These are phyloP conservation scores for Tripidium arundinaceum DNA, from an alignment of 202 grass and related monocot genomes.

Conservation along the genomic window DNA sequence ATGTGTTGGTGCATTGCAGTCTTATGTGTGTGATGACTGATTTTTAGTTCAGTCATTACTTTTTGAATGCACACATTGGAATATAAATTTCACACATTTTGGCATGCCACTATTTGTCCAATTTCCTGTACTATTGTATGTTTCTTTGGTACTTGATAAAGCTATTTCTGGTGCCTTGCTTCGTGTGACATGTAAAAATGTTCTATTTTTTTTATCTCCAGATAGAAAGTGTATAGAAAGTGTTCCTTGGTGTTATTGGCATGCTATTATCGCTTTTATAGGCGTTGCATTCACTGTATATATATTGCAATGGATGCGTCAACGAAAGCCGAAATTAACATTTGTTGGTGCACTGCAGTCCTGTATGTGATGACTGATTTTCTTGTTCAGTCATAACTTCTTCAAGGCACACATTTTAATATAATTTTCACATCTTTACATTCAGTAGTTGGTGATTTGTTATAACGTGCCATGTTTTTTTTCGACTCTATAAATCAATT, in stretches of 20 bases:
- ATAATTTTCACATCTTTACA: neutral
- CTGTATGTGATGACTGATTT: slow-evolving; percentile 6
- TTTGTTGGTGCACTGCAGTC: slow-evolving; percentile 42
- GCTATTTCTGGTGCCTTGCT: neutral
- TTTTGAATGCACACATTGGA: slow-evolving; percentile 31
- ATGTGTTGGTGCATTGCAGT: slow-evolving; percentile 49
- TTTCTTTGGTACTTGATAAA: neutral
- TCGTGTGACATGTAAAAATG: neutral
- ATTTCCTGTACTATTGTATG: neutral
- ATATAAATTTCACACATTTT: neutral
- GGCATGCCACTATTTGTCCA: neutral
- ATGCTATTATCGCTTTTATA: slow-evolving; percentile 43
- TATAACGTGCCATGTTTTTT: neutral
- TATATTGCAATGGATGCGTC: slow-evolving; percentile 45
- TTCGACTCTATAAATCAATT: neutral
- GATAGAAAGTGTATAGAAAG: neutral
- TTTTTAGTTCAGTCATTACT: neutral
- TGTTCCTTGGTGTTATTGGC: neutral
- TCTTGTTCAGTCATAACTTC: slow-evolving; percentile 5
- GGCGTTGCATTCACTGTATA: slow-evolving; percentile 64
- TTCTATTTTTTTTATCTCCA: neutral
- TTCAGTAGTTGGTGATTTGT: neutral
- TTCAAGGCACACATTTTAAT: slow-evolving; percentile 32
- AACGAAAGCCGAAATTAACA: slow-evolving; percentile 53
- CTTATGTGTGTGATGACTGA: neutral